These are phyloP conservation scores for Sporothrix pallida DNA, from an alignment of 2,329 filamentous ascomycete genomes.

Conservation along the genomic window DNA sequence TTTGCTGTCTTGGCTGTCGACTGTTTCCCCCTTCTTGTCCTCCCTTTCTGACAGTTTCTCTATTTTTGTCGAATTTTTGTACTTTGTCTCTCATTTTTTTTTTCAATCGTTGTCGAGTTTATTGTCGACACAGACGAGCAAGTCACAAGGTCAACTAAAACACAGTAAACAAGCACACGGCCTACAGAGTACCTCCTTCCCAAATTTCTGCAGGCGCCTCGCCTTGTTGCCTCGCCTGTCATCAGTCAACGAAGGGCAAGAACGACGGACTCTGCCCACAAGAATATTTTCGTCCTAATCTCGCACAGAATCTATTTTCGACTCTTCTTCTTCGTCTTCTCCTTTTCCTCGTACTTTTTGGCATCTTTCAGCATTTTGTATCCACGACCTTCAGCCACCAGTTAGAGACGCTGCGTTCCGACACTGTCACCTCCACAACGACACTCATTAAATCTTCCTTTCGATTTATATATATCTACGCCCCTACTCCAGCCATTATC, in stretches of 20 bases:
- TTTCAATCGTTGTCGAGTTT: background rate
- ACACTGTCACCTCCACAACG: background rate
- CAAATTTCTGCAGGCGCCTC: too few species aligned
- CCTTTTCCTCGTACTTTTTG: background rate
- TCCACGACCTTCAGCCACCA: background rate
- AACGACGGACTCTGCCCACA: background rate
- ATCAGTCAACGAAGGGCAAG: slow-evolving; percentile 6
- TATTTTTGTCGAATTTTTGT: background rate
- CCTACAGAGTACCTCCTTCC: slow-evolving; percentile 15
- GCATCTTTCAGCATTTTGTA: background rate
- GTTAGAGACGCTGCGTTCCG: slow-evolving; percentile 7
- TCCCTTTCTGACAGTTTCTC: background rate
- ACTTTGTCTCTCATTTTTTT: background rate
- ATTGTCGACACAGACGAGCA: background rate
- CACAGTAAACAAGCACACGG: slow-evolving; percentile 18
- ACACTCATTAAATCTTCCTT: background rate
- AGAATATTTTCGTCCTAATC: background rate
- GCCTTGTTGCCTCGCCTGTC: background rate
- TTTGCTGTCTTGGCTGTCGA: background rate
- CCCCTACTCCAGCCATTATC: too few species aligned
- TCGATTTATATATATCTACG: background rate
- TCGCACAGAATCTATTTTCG: background rate
- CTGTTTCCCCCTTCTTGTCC: background rate
- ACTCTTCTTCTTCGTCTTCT: background rate
- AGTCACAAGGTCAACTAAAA: background rate